Evolutionary conservation across 495 filamentous ascomycete genomes (phyloP).

Genomic region (Xylaria cubensis): DNA sequence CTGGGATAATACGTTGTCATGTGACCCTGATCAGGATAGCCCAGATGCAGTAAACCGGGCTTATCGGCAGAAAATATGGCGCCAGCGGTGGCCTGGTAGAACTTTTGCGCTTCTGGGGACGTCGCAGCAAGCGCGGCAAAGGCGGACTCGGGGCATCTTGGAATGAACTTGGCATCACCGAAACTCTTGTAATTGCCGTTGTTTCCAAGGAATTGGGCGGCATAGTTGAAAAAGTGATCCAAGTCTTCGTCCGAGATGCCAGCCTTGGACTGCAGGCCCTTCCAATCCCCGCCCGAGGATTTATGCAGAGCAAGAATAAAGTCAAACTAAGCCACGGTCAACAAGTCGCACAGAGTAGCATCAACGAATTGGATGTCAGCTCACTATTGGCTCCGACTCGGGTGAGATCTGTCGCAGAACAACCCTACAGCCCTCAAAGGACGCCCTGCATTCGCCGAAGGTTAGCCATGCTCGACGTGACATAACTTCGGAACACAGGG

Average conservation of each 20-base stretch:
- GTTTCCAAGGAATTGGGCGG: slow-evolving; percentile 89
- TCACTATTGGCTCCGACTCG: slow-evolving; percentile 80
- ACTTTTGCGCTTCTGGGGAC: slow-evolving; percentile 63
- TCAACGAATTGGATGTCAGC: slow-evolving; percentile 12
- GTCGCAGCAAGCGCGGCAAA: slow-evolving; percentile 74
- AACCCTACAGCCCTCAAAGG: slow-evolving; percentile 83
- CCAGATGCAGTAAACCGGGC: slow-evolving; percentile 78
- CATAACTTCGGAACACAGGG: slow-evolving; percentile 20
- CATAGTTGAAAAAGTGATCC: slow-evolving; percentile 81
- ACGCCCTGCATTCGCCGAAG: slow-evolving; percentile 62
- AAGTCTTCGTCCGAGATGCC: slow-evolving; percentile 73
- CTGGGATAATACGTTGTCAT: slow-evolving; percentile 93
- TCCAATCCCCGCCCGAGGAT: slow-evolving; percentile 79
- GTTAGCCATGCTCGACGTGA: slow-evolving; percentile 13
- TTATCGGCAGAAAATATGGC: slow-evolving; percentile 76
- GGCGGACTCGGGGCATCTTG: slow-evolving; percentile 69
- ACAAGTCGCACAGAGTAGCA: slow-evolving; percentile 13
- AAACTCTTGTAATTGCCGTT: slow-evolving; percentile 96
- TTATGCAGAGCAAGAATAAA: slow-evolving; percentile 84
- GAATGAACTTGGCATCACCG: slow-evolving; percentile 94
- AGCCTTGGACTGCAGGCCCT: slow-evolving; percentile 69
- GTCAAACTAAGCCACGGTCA: slow-evolving; percentile 62
- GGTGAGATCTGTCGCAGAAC: slow-evolving; percentile 88
- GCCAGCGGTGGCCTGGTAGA: slow-evolving; percentile 72
- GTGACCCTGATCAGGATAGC: slow-evolving; percentile 82